Evolutionary conservation across 2,329 filamentous ascomycete species (phyloP).

Genomic region (Botrytis cinerea): DNA sequence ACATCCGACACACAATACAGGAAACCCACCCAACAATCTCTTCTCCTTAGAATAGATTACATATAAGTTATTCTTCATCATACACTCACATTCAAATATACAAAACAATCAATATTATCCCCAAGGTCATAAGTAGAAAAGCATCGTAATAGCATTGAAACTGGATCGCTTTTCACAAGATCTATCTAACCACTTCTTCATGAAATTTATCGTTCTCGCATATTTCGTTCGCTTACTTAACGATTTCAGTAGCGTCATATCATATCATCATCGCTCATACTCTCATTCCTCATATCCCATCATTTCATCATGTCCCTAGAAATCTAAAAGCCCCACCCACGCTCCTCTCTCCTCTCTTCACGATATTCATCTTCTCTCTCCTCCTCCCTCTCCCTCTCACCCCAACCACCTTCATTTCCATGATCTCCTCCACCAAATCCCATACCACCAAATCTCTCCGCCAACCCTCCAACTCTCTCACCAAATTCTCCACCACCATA

Average conservation of each 20-base stretch:
- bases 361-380: slow-evolving; percentile 31
- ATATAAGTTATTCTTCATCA: neutral
- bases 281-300: slow-evolving; percentile 7
- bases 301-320: neutral
- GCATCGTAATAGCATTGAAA: neutral
- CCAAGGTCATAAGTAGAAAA: neutral
- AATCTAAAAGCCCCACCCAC: slow-evolving; percentile 13
- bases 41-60: neutral
- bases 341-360: slow-evolving; percentile 48
- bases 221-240: neutral
- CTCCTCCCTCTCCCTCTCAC: slow-evolving; percentile 1
- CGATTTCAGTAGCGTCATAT: neutral
- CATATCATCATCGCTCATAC: slow-evolving; percentile 6
- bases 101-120: neutral
- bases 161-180: neutral
- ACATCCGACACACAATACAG: neutral
- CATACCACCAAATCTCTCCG: slow-evolving; percentile 20
- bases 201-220: neutral
- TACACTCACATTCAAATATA: neutral
- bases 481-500: slow-evolving; percentile 22
- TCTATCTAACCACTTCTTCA: neutral
- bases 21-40: neutral
- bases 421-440: neutral
- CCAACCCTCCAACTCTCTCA: slow-evolving; percentile 22
- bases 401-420: slow-evolving; percentile 1